These are phyloP conservation scores for Circinella minor DNA, from an alignment of 371 early-diverging fungal genomes.

Conservation along the genomic window DNA sequence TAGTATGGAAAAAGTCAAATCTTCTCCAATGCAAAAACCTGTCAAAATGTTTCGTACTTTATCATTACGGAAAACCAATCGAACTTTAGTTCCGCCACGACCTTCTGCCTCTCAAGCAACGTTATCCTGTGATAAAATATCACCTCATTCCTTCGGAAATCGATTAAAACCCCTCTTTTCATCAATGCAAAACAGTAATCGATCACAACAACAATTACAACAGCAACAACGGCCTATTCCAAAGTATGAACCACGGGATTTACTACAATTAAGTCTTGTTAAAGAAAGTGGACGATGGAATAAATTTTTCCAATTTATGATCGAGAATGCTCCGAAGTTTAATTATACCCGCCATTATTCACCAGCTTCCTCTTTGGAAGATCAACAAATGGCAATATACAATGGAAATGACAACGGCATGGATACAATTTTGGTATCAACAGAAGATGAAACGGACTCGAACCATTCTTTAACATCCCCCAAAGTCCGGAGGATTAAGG, in stretches of 20 bases:
- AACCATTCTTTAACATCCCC: background rate
- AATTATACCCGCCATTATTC: background rate
- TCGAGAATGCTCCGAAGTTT: slow-evolving; percentile 14
- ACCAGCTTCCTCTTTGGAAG: background rate
- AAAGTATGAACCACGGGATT: slow-evolving; percentile 25
- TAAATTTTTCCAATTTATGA: slow-evolving; percentile 31
- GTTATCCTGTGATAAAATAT: slow-evolving; percentile 1
- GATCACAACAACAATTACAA: background rate
- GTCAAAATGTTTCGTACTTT: slow-evolving; percentile 4
- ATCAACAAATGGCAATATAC: background rate
- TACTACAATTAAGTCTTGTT: slow-evolving; percentile 31
- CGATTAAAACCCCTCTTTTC: background rate
- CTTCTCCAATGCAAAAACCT: background rate
- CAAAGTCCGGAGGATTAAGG: slow-evolving; percentile 5
- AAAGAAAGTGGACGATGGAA: slow-evolving; percentile 32
- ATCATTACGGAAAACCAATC: background rate
- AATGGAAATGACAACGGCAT: background rate
- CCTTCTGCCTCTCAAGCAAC: background rate
- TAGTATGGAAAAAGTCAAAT: background rate
- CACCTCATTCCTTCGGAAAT: background rate
- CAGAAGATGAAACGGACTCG: background rate
- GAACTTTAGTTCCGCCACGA: background rate
- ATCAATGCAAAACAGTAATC: background rate
- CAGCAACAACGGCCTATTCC: background rate
- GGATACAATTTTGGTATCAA: background rate